These are phyloP conservation scores for Apiospora marii DNA, from an alignment of 2,329 filamentous ascomycete species.

Conservation along the genomic window DNA sequence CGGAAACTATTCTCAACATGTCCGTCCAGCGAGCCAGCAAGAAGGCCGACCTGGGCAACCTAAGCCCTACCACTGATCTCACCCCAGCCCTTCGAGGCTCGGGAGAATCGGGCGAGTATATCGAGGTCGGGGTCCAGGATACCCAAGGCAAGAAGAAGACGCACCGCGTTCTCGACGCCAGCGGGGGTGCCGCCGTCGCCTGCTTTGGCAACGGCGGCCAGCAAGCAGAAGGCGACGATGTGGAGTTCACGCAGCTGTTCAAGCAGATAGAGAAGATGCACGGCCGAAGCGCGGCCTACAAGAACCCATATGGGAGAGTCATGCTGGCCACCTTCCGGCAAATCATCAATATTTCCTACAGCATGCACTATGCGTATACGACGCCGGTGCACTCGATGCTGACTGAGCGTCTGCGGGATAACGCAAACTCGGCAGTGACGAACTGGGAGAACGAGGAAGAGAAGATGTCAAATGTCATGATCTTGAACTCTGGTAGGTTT, in stretches of 20 bases:
- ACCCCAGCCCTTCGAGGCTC: too few relatives aligned
- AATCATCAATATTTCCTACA: neutral
- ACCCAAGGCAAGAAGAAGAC: neutral
- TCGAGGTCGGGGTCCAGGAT: neutral
- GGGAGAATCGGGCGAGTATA: too few relatives aligned
- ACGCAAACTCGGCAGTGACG: neutral
- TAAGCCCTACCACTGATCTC: too few relatives aligned
- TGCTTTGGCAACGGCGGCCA: neutral
- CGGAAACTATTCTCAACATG: too few relatives aligned
- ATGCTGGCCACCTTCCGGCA: neutral
- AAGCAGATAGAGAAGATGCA: neutral
- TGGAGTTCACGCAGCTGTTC: neutral
- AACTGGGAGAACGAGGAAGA: neutral
- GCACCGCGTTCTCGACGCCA: neutral
- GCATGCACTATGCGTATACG: neutral
- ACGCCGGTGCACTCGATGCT: neutral
- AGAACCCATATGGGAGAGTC: neutral
- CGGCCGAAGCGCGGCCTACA: neutral
- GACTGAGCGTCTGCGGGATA: neutral
- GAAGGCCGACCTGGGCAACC: too few relatives aligned
- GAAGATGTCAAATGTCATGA: constrained; percentile 1
- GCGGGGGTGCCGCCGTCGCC: neutral
- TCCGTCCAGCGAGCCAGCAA: too few relatives aligned
- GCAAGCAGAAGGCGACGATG: neutral
- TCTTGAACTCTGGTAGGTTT: constrained; percentile 10